phyloP scores from a whole-genome alignment of 75 land plant species.

The Adiantum capillusveneris region DNA sequence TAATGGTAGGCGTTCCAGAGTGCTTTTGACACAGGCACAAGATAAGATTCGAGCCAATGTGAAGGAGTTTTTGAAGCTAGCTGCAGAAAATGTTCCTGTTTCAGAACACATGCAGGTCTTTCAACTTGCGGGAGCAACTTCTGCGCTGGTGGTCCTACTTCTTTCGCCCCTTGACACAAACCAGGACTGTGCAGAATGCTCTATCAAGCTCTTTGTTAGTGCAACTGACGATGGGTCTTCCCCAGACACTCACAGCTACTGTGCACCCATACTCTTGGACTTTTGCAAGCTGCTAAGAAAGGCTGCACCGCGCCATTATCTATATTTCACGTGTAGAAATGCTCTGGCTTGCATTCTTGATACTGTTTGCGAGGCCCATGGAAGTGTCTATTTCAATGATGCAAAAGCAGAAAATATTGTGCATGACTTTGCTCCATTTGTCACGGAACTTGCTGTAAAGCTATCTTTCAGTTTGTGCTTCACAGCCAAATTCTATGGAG shows the following conservation, averaged over 20 bases:
- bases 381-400: slow-evolving; percentile 19
- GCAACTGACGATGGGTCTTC: slow-evolving; percentile 31
- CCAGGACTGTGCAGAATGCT: slow-evolving; percentile 45
- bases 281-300: slow-evolving; percentile 65
- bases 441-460: slow-evolving; percentile 42
- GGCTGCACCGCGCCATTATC: slow-evolving; percentile 32
- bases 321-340: slow-evolving; percentile 60
- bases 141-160: slow-evolving; percentile 61
- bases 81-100: slow-evolving; percentile 22
- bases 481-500: slow-evolving; percentile 14
- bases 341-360: slow-evolving; percentile 57
- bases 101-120: slow-evolving; percentile 59
- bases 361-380: slow-evolving; percentile 18
- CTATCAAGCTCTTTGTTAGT: slow-evolving; percentile 51
- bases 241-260: slow-evolving; percentile 23
- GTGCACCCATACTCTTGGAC: slow-evolving; percentile 57
- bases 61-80: slow-evolving; percentile 43
- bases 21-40: not conserved
- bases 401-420: slow-evolving; percentile 25
- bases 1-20: not conserved
- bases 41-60: slow-evolving; percentile 18
- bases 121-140: slow-evolving; percentile 45
- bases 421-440: slow-evolving; percentile 63
- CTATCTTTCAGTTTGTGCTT: slow-evolving; percentile 29
- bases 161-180: slow-evolving; percentile 33